phyloP scores from a whole-genome alignment of 148 eudicot genomes.

The Rhododendron kiyosumense region DNA sequence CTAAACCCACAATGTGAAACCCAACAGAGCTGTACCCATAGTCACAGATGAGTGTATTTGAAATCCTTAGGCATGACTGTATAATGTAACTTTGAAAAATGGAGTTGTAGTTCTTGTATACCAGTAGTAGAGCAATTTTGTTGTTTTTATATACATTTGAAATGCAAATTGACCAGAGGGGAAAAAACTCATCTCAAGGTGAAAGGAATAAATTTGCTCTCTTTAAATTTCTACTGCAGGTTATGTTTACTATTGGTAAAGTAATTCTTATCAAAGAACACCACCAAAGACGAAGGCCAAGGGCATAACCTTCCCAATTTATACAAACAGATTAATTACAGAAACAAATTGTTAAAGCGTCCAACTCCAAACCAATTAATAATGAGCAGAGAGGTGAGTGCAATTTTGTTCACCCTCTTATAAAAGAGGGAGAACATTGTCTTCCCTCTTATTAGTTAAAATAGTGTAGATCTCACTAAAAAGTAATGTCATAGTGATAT shows the following conservation, averaged over 20 bases:
- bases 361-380: too few relatives aligned
- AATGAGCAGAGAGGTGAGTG: too few relatives aligned
- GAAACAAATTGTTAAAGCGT: too few relatives aligned
- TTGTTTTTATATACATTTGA: neutral
- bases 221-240: neutral
- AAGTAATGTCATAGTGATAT: too few relatives aligned
- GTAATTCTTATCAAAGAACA: neutral
- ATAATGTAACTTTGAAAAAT: neutral
- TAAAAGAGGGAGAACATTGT: too few relatives aligned
- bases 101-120: conserved; percentile 8
- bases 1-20: neutral
- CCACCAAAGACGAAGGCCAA: neutral
- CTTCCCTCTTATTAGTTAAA: too few relatives aligned
- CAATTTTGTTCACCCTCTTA: too few relatives aligned
- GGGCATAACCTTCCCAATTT: too few relatives aligned
- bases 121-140: conserved; percentile 3
- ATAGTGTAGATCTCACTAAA: too few relatives aligned
- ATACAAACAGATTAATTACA: neutral
- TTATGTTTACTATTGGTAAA: neutral
- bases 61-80: neutral
- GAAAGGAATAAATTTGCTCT: neutral
- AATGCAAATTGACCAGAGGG: neutral
- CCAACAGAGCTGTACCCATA: conserved; percentile 5
- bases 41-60: neutral
- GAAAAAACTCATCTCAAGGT: neutral